Evolutionary conservation across 2,329 filamentous ascomycete species (phyloP), one percentile per base, ranked within the genome.

Genomic region (Tolypocladium guangdongense): DNA sequence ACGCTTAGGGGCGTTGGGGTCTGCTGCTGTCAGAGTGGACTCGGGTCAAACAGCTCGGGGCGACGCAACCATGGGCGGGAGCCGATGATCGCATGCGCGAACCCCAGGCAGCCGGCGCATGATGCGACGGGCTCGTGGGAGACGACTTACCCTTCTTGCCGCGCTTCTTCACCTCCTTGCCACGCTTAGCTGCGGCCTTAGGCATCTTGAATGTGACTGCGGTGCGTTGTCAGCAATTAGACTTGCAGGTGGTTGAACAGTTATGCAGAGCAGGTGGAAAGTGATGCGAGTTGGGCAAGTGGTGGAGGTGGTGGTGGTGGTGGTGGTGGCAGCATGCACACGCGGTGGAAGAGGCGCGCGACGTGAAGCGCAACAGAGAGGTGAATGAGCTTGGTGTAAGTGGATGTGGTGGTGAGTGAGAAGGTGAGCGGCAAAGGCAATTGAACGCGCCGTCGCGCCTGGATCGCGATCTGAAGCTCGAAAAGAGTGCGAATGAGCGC

Each of bases 1-100:
- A 75, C 93, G 90, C 90, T 97, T 99, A 72, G 93, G 93, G 57
- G 91, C 92, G 76, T 96, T 96, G 74, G 90, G 90, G 75, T 96
- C 91, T 95, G 65, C 10, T 18, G 22, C 12, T 38, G 57, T 54
- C 30, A 55, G 51, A 45, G 52, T 60, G 39, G 58, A 61, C 56
- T 57, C 30, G 3, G 18, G n/a, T 20, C n/a, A 20, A 45, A 36
- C 3, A 27, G 16, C 4, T 32, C 7, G 7, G 11, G 27, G 27
- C 7, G 10, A 14, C 18, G 43, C 43, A 32, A 32, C 18, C 30
- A 30, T 18, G 12, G 18, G 22, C 10, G 24, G 3, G 27, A 45
- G 41, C 7, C 41, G 14, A 3, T 7, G 16, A 38, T 20, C 24
- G 37, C 36, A 43, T n/a, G n/a, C 24, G 41, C 24, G 41, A 18